Base-by-base conservation (phyloP, 73 alveolate species). In the Paramecium bursaria region DNA sequence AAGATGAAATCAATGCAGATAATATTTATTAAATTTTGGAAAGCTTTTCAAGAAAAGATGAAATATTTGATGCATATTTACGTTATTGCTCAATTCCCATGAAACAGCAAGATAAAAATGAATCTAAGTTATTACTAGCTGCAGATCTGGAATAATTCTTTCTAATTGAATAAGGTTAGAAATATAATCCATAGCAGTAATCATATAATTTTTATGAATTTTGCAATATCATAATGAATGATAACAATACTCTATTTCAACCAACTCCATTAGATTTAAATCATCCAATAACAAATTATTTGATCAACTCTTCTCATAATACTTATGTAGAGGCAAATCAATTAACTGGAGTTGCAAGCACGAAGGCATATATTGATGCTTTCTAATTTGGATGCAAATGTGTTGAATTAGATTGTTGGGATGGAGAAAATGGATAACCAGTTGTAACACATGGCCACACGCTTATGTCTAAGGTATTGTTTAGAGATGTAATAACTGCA, bases 371-470 rank as follows among this genome's bases (percentile, higher is more conserved):
- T 76, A 85, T 94, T 15, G 90, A 96, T 76, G 96, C 93, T 5
- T 91, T 96, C 48, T 74, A 88, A 29, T 86, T 86, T 49, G 99
- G 99, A 0, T 90, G 97, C 26, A 90, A 98, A 50, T 94, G 96
- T 86, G 98, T 96, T 13, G 99, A 96, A 87, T 79, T 96, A 47
- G 99, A 96, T 75, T 92, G 96, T 29, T 94, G 95, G 94, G 82
- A 96, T 87, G 98, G 98, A 14, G 86, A 87, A 19, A 77, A 87
- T 75, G 97, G 92, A 47, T 97, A 96, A 73, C 99, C 99, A 19
- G 87, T 85, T 31, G 95, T 96, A 49, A 94, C 98, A 6, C 99
- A 96, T 86, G 97, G 99, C 1, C 93, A 92, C 85, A 96, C 99
- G 6, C 74, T 96, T 21, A 93, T 93, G 6, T 73, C 88, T 51